These are phyloP conservation scores for Physocladia obscura DNA, from an alignment of 192 early-diverging fungal genomes.

Conservation along the genomic window DNA sequence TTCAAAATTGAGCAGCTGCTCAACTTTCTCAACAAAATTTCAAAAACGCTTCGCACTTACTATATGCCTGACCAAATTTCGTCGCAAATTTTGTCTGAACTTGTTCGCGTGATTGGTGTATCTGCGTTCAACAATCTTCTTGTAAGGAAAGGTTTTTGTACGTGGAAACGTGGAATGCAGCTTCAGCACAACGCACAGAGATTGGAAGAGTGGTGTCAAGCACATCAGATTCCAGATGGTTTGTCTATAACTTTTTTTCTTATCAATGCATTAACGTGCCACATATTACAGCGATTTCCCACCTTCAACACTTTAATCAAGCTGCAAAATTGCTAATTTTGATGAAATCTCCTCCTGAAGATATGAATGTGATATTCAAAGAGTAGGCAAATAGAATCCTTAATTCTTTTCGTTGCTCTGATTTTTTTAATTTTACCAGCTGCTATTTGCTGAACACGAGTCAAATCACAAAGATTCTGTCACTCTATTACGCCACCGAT, in stretches of 20 bases:
- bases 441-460: slow-evolving; percentile 93
- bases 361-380: slow-evolving; percentile 97
- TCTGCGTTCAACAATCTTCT: slow-evolving; percentile 95
- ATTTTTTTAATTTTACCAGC: background rate
- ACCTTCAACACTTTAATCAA: slow-evolving; percentile 91
- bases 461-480: slow-evolving; percentile 98
- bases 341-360: slow-evolving; percentile 82
- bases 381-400: slow-evolving; percentile 42
- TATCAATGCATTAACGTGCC: background rate
- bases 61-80: slow-evolving; percentile 89
- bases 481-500: slow-evolving; percentile 91
- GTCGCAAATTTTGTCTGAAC: slow-evolving; percentile 89
- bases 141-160: slow-evolving; percentile 97
- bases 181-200: slow-evolving; percentile 97
- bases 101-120: slow-evolving; percentile 91
- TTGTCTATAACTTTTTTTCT: background rate
- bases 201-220: slow-evolving; percentile 98
- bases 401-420: slow-evolving; percentile 1
- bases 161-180: slow-evolving; percentile 97
- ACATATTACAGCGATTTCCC: slow-evolving; percentile 58
- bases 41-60: slow-evolving; percentile 94
- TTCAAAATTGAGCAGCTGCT: slow-evolving; percentile 95
- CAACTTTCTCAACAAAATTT: slow-evolving; percentile 90
- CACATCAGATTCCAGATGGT: slow-evolving; percentile 85
- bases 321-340: slow-evolving; percentile 95